Base-by-base conservation (phyloP, 768 basidiomycete genomes). In the Mrakia frigida region DNA sequence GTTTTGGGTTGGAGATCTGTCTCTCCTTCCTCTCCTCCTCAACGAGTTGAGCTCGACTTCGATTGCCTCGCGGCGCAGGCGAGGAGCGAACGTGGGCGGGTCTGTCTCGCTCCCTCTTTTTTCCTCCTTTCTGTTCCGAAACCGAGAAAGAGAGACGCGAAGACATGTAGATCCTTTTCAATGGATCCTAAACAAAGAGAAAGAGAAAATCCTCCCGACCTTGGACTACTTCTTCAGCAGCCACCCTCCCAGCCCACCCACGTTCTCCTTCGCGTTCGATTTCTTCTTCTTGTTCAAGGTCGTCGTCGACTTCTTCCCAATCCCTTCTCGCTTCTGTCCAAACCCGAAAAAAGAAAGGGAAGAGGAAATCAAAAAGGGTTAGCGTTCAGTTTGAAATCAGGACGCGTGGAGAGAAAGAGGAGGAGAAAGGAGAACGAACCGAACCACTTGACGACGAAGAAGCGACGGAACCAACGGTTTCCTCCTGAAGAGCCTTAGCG, bases 401-500 rank as follows among this genome's bases (percentile, higher is more conserved):
- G 53, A 50, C 16, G 46, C 18, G 56, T 46, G 43, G 9, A n/a
- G 56, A 4, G 25, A n/a, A 18, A 56, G n/a, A 9, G 56, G 56
- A 11, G 4, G 28, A 11, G 56, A 25, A 28, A 14, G 9, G 25
- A 1, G 18, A 7, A 56, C 56, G 56, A 56, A 56, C 56, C 56
- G 65, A 68, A 39, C 61, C 18, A 31, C 7, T 43, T 5, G 69
- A 70, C 14, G 46, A 14, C 28, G 67, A 39, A 16, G 46, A 16
- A 1, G 16, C 18, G 41, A 28, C 37, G 16, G 68, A 69, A 10
- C 69, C 69, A 14, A 70, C 70, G 9, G 56, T 39, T 61, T 68
- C 59, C 9, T 67, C 71, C 35, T 77, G 70, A 6, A 77, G 46
- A 10, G 56, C 60, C 43, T 65, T 39, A 3, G 76, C 76, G 14